Base-by-base conservation (phyloP, 495 filamentous ascomycete genomes). In the Cairneyella variabilis region DNA sequence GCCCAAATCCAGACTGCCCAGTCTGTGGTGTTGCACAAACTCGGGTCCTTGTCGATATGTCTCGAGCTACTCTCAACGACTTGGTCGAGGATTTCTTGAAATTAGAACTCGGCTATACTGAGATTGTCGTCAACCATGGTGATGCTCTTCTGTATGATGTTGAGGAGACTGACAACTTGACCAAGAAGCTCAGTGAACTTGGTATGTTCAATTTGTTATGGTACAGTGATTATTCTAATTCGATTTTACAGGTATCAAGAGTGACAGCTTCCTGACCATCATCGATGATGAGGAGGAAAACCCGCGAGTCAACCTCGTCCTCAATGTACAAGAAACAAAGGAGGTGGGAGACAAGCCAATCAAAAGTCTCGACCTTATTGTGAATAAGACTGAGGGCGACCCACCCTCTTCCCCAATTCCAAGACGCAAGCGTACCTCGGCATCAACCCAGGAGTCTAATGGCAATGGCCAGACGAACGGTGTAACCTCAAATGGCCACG, bases 231-330 rank as follows among this genome's bases (percentile, higher is more conserved):
- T 22, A 6, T 23, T 42, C 51, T 54, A 48, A 74, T 59, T 18
- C 65, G 54, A 27, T 34, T 28, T 2, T 57, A 50, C 40, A 80
- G 77, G 49, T 9, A 74, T 82, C 60, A 80, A 78, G 49, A 69
- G 77, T 17, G 85, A 88, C 54, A 84, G 80, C 54, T 91, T 95
- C 62, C 64, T 98, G 48, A 96, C 90, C 1, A 72, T 97, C 40
- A 78, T 85, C 2, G 91, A 97, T 60, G 91, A 96, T 25, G 79
- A 84, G 23, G 90, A 96, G 36, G 81, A 88, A n/a, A 74, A 87
- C 38, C 78, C 89, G 2, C 83, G 86, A 23, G 85, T 96, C 53
- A 89, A 96, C 52, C 76, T 97, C 1, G 83, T 92, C n/a, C 69
- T 96, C 11, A 77, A 71, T 52, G 71, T 82, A 26, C 72, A 75